Evolutionary conservation across 164 flowering plant genomes (phyloP).

Genomic region (Aristolochia fimbriata): DNA sequence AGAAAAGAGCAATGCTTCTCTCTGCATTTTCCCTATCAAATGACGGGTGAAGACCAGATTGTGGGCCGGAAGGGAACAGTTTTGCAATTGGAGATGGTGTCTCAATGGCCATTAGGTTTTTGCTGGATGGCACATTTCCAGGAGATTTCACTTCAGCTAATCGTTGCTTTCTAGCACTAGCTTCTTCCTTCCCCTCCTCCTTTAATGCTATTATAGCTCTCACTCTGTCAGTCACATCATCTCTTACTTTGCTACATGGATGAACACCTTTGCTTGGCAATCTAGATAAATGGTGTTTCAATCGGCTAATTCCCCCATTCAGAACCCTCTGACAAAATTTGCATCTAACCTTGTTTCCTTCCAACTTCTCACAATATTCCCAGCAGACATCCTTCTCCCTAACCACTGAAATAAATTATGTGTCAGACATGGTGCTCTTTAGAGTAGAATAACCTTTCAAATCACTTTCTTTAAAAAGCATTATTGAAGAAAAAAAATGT

Average conservation of each 20-base stretch:
- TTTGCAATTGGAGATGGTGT: conserved; percentile 27
- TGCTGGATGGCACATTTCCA: conserved; percentile 24
- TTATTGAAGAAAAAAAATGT: too few relatives aligned
- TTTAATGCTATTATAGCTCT: conserved; percentile 52
- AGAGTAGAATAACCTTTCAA: too few relatives aligned
- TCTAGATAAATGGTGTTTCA: conserved; percentile 87
- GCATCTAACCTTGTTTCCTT: conserved; percentile 88
- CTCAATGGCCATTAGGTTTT: conserved; percentile 28
- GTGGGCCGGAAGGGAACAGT: conserved; percentile 28
- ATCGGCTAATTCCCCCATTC: conserved; percentile 90
- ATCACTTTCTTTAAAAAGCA: too few relatives aligned
- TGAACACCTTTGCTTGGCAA: conserved; percentile 91
- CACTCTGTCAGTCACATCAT: conserved; percentile 77
- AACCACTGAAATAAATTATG: conserved; percentile 47
- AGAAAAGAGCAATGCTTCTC: conserved; percentile 76
- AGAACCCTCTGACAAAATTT: conserved; percentile 67
- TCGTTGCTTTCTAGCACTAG: conserved; percentile 41
- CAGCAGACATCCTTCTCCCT: conserved; percentile 91
- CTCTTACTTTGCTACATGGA: conserved; percentile 88
- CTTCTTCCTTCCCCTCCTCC: conserved; percentile 56
- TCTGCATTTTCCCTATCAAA: conserved; percentile 70
- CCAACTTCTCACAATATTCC: conserved; percentile 90
- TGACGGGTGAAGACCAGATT: conserved; percentile 19
- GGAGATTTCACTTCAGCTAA: conserved; percentile 36
- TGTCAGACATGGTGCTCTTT: too few relatives aligned